Percentiles rank a stretch among this genome's conserved stretches.
phyloP scores from a whole-genome alignment of 768 basidiomycete genomes.

The Pulveroboletus sp. region DNA sequence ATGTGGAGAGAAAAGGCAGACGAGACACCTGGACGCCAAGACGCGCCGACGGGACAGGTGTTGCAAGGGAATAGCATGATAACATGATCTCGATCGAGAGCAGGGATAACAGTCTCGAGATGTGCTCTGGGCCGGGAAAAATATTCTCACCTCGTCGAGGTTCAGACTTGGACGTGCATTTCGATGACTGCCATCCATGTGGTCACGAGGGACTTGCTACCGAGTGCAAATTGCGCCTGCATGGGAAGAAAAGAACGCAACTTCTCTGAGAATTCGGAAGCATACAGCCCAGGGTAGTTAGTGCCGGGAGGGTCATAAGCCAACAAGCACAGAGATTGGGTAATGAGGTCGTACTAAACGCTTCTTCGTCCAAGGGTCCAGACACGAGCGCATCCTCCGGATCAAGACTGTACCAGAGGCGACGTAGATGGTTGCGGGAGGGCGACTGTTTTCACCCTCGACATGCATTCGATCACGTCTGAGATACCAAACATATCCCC shows the following conservation, averaged over 20 bases:
- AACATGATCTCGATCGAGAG: too few relatives aligned
- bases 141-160: too few relatives aligned
- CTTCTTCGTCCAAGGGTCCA: constrained; percentile 6
- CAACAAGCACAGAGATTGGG: not conserved
- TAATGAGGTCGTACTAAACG: constrained; percentile 2
- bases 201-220: not conserved
- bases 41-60: constrained; percentile 8
- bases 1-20: not conserved
- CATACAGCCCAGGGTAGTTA: constrained; percentile 1
- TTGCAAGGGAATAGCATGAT: constrained; percentile 7
- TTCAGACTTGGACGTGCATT: too few relatives aligned
- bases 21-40: not conserved
- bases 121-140: too few relatives aligned
- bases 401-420: not conserved
- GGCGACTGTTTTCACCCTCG: not conserved
- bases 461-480: not conserved
- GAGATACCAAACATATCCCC: not conserved
- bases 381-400: not conserved
- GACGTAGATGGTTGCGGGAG: not conserved
- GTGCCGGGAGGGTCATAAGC: not conserved
- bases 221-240: constrained; percentile 6
- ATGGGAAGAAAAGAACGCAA: constrained; percentile 12
- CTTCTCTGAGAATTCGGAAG: constrained; percentile 1
- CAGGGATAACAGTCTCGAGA: too few relatives aligned
- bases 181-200: not conserved